Base-by-base conservation (phyloP, 2,329 filamentous ascomycete genomes). In the Verticillium nubilum region DNA sequence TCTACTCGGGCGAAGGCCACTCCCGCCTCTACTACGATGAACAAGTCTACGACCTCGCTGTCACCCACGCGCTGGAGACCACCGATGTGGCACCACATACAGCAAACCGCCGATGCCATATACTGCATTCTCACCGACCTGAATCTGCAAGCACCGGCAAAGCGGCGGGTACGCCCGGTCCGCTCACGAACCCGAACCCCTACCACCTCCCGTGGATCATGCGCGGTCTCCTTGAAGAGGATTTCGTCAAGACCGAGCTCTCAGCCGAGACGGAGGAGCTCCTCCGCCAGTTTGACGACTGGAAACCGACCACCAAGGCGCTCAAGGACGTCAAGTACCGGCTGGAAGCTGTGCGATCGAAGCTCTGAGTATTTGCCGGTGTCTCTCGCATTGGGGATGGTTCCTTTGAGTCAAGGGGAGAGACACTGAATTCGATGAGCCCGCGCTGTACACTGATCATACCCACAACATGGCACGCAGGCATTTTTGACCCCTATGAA, bases 161-260 rank as follows among this genome's bases (percentile, higher is more conserved):
- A 13, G 17, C 52, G 25, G 19, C 25, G 17, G 52, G 47, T 64
- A 64, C 19, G 59, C 57, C 61, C 61, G 10, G 68, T 69, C 53
- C 50, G 56, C 66, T 85, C 28, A 69, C 75, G 0, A 80, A 83
- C 60, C 77, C 87, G 17, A 98, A 97, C 68, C 94, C 94, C 0
- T 98, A 94, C 69, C 88, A 95, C 59, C 78, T 99, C 15, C 95
- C 95, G 0, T 99, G 96, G 88, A 94, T 95, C 35, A 95, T 99
- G 87, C 86, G 95, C 7, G 95, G 95, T 0, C 77, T 99, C 60
- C 76, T 99, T 2, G 95, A 98, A 71, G 95, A 99, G 72, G 89
- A 95, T 19, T 86, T 92, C 68, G 94, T 98, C 26, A 92, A 90
- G 72, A 90, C 86, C 25, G 90, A 96, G 69, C 76, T 96, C 19